These are phyloP conservation scores for Wickerhamiella cacticola DNA, from an alignment of 805 yeast genomes.

Conservation along the genomic window DNA sequence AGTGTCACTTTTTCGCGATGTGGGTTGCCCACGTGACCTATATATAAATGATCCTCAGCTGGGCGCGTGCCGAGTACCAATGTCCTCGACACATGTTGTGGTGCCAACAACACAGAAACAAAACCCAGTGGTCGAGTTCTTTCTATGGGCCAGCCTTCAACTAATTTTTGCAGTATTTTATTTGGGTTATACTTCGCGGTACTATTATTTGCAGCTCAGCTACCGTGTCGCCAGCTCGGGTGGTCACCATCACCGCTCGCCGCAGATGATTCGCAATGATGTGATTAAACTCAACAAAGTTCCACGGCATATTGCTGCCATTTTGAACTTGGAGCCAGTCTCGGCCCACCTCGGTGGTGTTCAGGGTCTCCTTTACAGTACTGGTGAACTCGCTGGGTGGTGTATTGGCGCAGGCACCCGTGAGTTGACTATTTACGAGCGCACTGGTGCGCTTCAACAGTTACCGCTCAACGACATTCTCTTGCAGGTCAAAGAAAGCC, in stretches of 20 bases:
- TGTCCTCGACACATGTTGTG: neutral
- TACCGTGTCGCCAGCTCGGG: conserved; percentile 19
- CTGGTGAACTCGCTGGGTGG: conserved; percentile 77
- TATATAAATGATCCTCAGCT: neutral
- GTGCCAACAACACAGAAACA: neutral
- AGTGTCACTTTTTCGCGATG: neutral
- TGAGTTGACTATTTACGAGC: conserved; percentile 94
- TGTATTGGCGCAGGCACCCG: conserved; percentile 85
- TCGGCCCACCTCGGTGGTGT: conserved; percentile 84
- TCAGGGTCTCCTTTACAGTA: conserved; percentile 65
- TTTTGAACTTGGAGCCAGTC: conserved; percentile 59
- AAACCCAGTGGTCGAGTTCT: neutral
- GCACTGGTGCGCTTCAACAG: conserved; percentile 43
- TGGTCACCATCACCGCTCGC: conserved; percentile 36
- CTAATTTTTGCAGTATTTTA: neutral
- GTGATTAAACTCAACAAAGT: conserved; percentile 59
- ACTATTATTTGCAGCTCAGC: conserved; percentile 14
- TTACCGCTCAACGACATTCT: conserved; percentile 32
- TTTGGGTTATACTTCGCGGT: neutral
- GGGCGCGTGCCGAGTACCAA: neutral
- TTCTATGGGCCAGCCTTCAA: neutral
- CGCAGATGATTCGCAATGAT: conserved; percentile 77
- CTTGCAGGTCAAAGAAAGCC: conserved; percentile 44
- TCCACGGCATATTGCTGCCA: conserved; percentile 64
- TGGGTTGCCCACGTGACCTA: conserved; percentile 1